These are phyloP conservation scores for Ramaria sp. DNA, from an alignment of 768 basidiomycete species.

Conservation along the genomic window DNA sequence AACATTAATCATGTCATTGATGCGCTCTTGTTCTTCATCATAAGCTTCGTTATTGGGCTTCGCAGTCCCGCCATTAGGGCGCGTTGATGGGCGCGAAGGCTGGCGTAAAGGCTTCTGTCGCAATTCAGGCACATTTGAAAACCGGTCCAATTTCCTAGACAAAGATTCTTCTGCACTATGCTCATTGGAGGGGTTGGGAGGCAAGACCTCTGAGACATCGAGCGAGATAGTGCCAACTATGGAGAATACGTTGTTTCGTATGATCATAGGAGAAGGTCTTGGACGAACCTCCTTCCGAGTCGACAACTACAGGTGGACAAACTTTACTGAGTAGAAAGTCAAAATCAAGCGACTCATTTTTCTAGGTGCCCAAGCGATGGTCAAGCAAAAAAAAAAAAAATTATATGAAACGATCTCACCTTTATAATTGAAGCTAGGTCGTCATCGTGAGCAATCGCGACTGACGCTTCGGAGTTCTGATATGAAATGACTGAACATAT, in stretches of 20 bases:
- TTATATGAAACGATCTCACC: background rate
- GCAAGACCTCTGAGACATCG: background rate
- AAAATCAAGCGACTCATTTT: background rate
- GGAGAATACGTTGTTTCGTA: background rate
- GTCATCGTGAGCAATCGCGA: slow-evolving; percentile 5
- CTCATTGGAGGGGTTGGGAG: background rate
- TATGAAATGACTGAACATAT: background rate
- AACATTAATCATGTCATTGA: background rate
- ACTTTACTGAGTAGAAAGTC: background rate
- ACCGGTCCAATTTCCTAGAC: too few relatives aligned
- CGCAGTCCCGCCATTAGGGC: background rate
- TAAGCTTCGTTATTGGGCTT: background rate
- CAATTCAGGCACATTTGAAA: background rate
- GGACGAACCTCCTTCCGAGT: slow-evolving; percentile 5
- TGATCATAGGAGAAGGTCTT: background rate
- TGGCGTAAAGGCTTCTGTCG: background rate
- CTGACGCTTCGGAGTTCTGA: background rate
- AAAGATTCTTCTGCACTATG: background rate
- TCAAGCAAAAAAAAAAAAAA: background rate
- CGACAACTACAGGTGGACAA: background rate
- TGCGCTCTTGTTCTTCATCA: background rate
- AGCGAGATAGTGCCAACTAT: background rate
- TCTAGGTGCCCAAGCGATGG: background rate
- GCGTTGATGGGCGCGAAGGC: background rate
- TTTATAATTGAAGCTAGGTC: background rate